A percentile compares a stretch with the other conserved stretches of the same genome.
These are phyloP conservation scores for Gossypium longicalyx DNA, from an alignment of 345 rosid species.

Conservation along the genomic window DNA sequence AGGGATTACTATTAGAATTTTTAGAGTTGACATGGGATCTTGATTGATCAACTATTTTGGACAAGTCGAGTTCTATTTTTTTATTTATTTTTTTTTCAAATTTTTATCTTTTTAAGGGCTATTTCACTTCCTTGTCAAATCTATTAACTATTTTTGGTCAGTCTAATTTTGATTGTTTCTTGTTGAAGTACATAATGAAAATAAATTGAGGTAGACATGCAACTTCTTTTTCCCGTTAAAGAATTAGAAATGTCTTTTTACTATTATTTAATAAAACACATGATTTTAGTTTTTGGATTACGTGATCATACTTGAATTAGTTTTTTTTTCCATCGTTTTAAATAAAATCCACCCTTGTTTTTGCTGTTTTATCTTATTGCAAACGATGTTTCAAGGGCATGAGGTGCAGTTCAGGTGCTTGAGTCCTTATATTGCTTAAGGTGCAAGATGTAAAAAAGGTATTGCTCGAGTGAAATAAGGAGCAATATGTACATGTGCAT, in stretches of 20 bases:
- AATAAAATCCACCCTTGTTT: background rate
- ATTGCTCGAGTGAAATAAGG: no score
- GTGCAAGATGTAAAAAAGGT: no score
- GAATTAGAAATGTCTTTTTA: background rate
- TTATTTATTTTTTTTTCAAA: background rate
- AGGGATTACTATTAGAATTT: background rate
- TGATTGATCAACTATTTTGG: background rate
- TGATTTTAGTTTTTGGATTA: background rate
- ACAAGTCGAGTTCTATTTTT: background rate
- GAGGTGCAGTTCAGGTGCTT: no score
- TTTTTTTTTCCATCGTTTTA: background rate
- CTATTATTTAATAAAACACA: background rate
- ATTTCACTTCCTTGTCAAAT: background rate
- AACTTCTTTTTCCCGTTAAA: background rate
- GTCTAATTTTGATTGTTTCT: background rate
- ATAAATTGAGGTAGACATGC: background rate
- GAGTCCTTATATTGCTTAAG: no score
- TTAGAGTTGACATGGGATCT: background rate
- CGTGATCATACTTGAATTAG: background rate
- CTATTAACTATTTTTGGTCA: background rate
- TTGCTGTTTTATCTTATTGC: background rate
- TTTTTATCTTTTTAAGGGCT: background rate
- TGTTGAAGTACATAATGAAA: background rate
- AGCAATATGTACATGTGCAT: no score
- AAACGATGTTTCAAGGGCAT: background rate